Conservation (phyloP, 2,329 filamentous ascomycete genomes). For the Sphaerostilbella broomeana region DNA sequence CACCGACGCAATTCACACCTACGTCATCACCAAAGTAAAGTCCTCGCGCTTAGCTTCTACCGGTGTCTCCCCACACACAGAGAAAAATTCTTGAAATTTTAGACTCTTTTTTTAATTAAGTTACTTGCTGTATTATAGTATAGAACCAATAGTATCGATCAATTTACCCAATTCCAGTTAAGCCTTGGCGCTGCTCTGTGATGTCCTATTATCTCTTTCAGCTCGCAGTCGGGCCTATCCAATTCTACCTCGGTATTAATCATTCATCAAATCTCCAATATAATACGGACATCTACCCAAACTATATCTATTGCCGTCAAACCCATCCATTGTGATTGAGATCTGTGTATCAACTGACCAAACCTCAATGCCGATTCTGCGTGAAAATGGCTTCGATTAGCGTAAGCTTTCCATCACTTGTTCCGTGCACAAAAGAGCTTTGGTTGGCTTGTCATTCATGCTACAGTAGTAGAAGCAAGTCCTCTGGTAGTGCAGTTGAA, state of each 20-base stretch:
- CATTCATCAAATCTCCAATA: neutral
- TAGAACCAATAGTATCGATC: neutral
- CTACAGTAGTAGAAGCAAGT: neutral
- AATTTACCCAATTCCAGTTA: neutral
- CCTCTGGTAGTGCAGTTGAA: neutral
- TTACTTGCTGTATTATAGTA: neutral
- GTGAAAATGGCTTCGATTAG: neutral
- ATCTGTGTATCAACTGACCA: neutral
- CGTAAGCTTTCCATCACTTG: neutral
- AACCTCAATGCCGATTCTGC: neutral
- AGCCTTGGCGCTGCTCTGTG: neutral
- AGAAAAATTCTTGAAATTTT: neutral
- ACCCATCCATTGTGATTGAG: neutral
- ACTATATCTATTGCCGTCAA: neutral
- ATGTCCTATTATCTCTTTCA: neutral
- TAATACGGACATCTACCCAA: constrained; percentile 9
- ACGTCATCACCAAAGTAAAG: no score
- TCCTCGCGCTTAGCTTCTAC: no score
- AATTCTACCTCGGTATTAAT: no score
- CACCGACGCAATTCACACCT: no score
- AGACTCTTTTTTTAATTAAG: neutral
- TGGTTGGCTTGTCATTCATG: neutral
- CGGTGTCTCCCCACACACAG: no score
- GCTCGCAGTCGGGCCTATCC: neutral
- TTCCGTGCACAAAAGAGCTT: constrained; percentile 1